Base-by-base conservation (phyloP, 1,284 basidiomycete species). In the Austroboletus niveus region DNA sequence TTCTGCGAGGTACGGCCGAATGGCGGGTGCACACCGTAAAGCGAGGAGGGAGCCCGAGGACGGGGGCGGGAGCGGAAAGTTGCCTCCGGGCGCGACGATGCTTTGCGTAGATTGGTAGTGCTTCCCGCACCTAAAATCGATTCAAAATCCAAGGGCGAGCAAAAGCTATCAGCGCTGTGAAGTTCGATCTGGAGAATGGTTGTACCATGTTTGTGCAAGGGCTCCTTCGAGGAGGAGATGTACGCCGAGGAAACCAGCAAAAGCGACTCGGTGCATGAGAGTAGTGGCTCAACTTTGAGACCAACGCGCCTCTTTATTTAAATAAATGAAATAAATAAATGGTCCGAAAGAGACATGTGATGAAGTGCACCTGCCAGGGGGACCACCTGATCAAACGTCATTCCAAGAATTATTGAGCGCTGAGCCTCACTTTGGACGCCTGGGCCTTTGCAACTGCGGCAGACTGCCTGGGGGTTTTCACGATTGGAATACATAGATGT, bases 201-300 rank as follows among this genome's bases (percentile, higher is more conserved):
- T 56, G 14, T 47, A 71, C 70, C 71, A 71, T 60, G 69, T 71
- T 45, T 72, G 66, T 31, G 69, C 70, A 17, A 56, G 45, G 27
- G 34, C 34, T 11, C 34, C 54, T 20, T 42, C 48, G 17, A 54
- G 43, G 58, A 76, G 45, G 58, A 76, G 50, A 24, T 41, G 50
- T 15, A 49, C 8, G 6, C 20, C 15, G 17, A 64, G 29, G 44
- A 59, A 24, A 24, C 32, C 20, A 17, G 46, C 42, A 29, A 64
- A 34, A 32, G 32, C n/a, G 32, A 53, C 7, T 43, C 47, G 60
- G 50, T 15, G 51, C 64, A 68, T 65, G 60, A 64, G 61, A 54
- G 8, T 36, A 35, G 42, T 34, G 27, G 38, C 12, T 35, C 34
- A 35, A 15, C 34, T 35, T 7, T 29, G 27, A 29, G 27, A 29